phyloP scores from a whole-genome alignment of 495 filamentous ascomycete species.

The Tetracladium setigerum region DNA sequence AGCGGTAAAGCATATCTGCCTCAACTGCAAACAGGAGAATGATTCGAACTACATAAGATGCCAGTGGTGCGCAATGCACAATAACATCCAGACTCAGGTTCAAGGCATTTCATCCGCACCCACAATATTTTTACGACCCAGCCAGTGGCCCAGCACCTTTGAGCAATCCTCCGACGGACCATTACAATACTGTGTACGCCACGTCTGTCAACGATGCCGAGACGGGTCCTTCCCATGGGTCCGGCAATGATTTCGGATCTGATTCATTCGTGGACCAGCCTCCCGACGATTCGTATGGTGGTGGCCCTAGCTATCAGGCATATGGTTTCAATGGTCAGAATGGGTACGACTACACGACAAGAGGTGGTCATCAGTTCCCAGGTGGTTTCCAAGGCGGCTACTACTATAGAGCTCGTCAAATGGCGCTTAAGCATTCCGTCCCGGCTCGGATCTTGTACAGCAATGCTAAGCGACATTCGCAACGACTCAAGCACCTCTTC shows the following conservation, averaged over 20 bases:
- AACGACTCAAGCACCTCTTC: not conserved
- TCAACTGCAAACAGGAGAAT: slow-evolving; percentile 7
- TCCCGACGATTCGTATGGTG: too few species aligned
- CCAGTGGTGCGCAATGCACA: slow-evolving; percentile 1
- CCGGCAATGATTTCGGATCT: too few species aligned
- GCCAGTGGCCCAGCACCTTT: slow-evolving; percentile 8
- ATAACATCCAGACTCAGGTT: slow-evolving; percentile 15
- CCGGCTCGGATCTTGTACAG: not conserved
- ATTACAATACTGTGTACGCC: too few species aligned
- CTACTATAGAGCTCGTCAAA: too few species aligned
- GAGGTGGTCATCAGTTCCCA: too few species aligned
- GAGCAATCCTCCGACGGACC: not conserved
- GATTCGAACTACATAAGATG: not conserved
- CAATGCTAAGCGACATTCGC: not conserved
- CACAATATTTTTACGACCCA: slow-evolving; percentile 1
- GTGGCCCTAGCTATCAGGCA: too few species aligned
- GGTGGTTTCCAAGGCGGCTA: too few species aligned
- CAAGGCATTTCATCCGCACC: slow-evolving; percentile 16
- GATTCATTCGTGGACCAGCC: too few species aligned
- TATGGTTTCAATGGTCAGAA: too few species aligned
- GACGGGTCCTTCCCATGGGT: too few species aligned
- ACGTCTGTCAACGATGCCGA: too few species aligned
- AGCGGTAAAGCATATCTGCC: slow-evolving; percentile 12
- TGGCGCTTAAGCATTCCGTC: not conserved
- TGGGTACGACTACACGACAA: too few species aligned